phyloP scores from a whole-genome alignment of 139 green algal genomes.

The Chlorella vulgaris region DNA sequence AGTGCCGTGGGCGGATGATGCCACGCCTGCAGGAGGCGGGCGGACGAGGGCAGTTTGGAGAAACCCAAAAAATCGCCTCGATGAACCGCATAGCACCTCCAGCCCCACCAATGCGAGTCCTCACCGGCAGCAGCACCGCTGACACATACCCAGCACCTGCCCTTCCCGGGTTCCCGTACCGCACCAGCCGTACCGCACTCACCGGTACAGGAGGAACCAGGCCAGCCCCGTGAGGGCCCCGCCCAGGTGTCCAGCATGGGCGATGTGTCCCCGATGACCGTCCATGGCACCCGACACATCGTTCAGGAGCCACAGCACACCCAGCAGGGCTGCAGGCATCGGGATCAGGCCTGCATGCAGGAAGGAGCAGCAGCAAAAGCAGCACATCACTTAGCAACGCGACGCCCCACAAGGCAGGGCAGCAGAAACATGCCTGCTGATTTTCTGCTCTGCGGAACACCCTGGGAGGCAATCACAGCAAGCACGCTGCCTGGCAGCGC shows the following conservation, averaged over 20 bases:
- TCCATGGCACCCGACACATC: conserved; percentile 35
- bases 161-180: not conserved
- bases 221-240: conserved; percentile 37
- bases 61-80: too few relatives aligned
- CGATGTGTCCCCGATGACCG: not conserved
- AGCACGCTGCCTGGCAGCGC: not conserved
- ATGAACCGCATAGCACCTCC: too few relatives aligned
- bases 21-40: not conserved
- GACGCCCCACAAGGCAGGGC: not conserved
- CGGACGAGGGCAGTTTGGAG: not conserved
- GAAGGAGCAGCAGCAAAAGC: not conserved
- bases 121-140: too few relatives aligned
- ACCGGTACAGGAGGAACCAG: conserved; percentile 33
- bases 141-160: too few relatives aligned
- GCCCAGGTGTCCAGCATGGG: conserved; percentile 45
- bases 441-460: not conserved
- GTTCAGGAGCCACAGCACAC: conserved; percentile 51
- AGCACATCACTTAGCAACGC: not conserved
- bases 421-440: not conserved
- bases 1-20: conserved; percentile 18
- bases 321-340: conserved; percentile 60
- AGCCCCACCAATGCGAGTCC: too few relatives aligned
- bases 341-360: conserved; percentile 47
- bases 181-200: not conserved
- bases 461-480: not conserved